Evolutionary conservation across 2,329 filamentous ascomycete genomes (phyloP).

Genomic region (Graphilbum fragrans): DNA sequence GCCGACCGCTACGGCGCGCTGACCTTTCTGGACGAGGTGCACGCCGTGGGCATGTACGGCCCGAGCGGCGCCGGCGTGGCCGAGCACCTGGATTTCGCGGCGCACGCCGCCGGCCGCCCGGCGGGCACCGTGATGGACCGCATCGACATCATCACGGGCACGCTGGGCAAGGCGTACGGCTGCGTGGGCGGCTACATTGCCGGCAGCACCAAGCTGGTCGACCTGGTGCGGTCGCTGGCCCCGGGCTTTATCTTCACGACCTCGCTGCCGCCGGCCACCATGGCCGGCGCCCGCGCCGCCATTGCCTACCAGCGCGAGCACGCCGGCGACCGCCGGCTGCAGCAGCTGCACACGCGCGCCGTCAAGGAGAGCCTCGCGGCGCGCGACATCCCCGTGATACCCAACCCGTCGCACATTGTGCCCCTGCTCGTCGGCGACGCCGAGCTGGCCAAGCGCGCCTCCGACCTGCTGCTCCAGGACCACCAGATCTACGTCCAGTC

Average conservation of each 20-base stretch:
- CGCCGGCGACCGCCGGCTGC: slow-evolving; percentile 75
- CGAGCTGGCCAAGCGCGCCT: slow-evolving; percentile 81
- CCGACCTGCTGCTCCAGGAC: slow-evolving; percentile 79
- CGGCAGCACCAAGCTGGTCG: slow-evolving; percentile 73
- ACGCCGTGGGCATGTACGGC: slow-evolving; percentile 98
- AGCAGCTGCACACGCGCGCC: slow-evolving; percentile 91
- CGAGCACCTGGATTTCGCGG: slow-evolving; percentile 91
- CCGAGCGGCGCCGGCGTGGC: slow-evolving; percentile 91
- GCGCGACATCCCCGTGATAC: slow-evolving; percentile 87
- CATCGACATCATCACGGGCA: slow-evolving; percentile 95
- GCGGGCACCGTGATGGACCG: slow-evolving; percentile 86
- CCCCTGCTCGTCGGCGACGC: slow-evolving; percentile 90
- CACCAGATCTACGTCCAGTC: slow-evolving; percentile 95
- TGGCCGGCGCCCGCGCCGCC: slow-evolving; percentile 83
- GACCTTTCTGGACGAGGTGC: slow-evolving; percentile 96
- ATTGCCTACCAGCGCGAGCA: slow-evolving; percentile 90
- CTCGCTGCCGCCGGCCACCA: slow-evolving; percentile 86
- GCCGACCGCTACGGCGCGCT: slow-evolving; percentile 96
- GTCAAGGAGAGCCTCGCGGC: slow-evolving; percentile 75
- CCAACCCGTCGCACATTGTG: slow-evolving; percentile 93
- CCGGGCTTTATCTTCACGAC: slow-evolving; percentile 99
- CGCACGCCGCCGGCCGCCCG: slow-evolving; percentile 62
- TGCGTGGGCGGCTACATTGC: slow-evolving; percentile 98
- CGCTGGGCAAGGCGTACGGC: slow-evolving; percentile 93
- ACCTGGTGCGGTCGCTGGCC: slow-evolving; percentile 86